Evolutionary conservation across 2,329 filamentous ascomycete species (phyloP).

Genomic region (Torrubiellomyces zombiae): DNA sequence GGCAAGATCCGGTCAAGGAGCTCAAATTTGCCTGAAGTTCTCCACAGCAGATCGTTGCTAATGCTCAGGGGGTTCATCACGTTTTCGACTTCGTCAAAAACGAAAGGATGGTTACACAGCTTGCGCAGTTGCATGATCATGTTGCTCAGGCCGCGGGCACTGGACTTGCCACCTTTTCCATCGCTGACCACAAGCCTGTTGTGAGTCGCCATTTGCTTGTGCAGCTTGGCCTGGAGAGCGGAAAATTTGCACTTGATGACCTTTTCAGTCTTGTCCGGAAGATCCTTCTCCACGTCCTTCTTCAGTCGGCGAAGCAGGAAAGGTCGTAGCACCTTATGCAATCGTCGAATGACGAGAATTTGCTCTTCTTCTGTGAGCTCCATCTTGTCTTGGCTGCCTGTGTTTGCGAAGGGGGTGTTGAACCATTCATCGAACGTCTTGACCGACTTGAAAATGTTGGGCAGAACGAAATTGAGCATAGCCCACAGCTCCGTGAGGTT

Average conservation of each 20-base stretch:
- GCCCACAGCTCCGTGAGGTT: conserved; percentile 94
- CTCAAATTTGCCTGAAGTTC: conserved; percentile 94
- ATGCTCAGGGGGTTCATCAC: conserved; percentile 84
- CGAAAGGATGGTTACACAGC: conserved; percentile 96
- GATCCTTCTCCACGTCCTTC: conserved; percentile 97
- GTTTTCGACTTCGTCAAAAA: conserved; percentile 94
- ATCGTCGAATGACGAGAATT: conserved; percentile 88
- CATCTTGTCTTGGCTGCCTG: conserved; percentile 96
- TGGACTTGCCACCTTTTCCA: conserved; percentile 87
- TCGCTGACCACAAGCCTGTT: conserved; percentile 91
- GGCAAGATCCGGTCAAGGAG: conserved; percentile 80
- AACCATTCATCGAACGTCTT: conserved; percentile 99
- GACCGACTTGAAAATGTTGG: conserved; percentile 97
- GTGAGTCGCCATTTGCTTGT: conserved; percentile 94
- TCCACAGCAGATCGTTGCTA: conserved; percentile 89
- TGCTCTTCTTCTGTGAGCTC: conserved; percentile 99
- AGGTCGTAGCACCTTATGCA: conserved; percentile 92
- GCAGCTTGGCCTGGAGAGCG: conserved; percentile 77
- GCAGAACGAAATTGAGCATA: conserved; percentile 93
- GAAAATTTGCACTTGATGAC: conserved; percentile 99
- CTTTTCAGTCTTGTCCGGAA: conserved; percentile 97
- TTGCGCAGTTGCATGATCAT: conserved; percentile 99
- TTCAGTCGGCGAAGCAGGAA: conserved; percentile 97
- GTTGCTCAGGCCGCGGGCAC: conserved; percentile 88
- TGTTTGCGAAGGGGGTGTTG: conserved; percentile 98